A percentile compares a stretch with the other conserved stretches of the same genome.
These are phyloP conservation scores for Posidonia australis DNA, from an alignment of 106 monocot species.

Conservation along the genomic window DNA sequence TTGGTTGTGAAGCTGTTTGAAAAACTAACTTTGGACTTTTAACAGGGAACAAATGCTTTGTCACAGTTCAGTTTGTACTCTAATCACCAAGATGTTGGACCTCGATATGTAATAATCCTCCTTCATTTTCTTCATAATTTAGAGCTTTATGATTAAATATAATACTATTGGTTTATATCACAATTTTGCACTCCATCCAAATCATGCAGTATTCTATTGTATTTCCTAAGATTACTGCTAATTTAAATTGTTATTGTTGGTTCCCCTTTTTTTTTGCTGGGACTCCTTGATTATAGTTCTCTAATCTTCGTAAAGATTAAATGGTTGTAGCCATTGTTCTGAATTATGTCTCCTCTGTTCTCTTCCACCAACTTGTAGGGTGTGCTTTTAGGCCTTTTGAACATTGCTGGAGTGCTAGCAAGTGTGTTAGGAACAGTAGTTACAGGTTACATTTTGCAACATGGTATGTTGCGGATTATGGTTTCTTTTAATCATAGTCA, in stretches of 20 bases:
- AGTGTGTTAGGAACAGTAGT: conserved; percentile 90
- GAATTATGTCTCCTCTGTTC: background rate
- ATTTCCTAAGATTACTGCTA: too few species aligned
- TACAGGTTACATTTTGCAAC: conserved; percentile 85
- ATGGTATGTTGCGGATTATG: conserved; percentile 24
- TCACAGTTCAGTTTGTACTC: conserved; percentile 64
- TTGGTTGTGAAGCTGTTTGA: too few species aligned
- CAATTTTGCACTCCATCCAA: background rate
- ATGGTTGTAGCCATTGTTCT: background rate
- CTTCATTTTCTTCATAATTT: background rate
- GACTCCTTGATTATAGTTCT: too few species aligned
- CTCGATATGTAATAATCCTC: conserved; percentile 49
- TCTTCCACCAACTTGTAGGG: conserved; percentile 36
- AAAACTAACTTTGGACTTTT: background rate
- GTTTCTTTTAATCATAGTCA: too few species aligned
- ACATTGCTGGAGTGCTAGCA: conserved; percentile 95
- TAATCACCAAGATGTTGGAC: conserved; percentile 65
- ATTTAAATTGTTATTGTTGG: too few species aligned
- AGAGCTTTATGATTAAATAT: too few species aligned
- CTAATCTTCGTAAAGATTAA: background rate
- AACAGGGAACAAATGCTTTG: conserved; percentile 67
- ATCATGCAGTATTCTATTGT: too few species aligned
- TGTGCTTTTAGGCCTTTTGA: conserved; percentile 77
- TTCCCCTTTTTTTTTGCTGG: too few species aligned
- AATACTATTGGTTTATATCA: too few species aligned